Evolutionary conservation across 305 asterid species (phyloP).

Genomic region (Stenogyne calaminthoides): DNA sequence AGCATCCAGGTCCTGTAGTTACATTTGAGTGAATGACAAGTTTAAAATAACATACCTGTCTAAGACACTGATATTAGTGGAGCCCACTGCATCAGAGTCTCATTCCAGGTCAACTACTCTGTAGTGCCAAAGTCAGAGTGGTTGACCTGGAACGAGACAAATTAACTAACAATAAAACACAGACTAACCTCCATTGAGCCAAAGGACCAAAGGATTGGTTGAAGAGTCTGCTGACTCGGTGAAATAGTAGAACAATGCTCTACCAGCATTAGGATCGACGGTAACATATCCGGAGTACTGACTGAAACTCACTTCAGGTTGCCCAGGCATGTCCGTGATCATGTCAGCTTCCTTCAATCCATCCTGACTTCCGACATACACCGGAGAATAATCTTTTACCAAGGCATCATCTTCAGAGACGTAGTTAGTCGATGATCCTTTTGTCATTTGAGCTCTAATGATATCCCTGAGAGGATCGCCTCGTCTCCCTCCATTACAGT

Average conservation of each 20-base stretch:
- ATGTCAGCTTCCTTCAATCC: constrained; percentile 48
- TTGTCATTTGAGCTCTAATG: not conserved
- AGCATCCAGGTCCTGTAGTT: constrained; percentile 43
- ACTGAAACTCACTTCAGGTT: constrained; percentile 46
- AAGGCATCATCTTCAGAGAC: not conserved
- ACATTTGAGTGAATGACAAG: no score
- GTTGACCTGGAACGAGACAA: no score
- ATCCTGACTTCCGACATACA: constrained; percentile 33
- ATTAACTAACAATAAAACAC: no score
- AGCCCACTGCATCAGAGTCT: no score
- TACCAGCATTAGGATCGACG: constrained; percentile 47
- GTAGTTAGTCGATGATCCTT: not conserved
- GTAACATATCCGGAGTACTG: constrained; percentile 68
- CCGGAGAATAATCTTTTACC: constrained; percentile 19
- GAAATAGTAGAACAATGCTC: constrained; percentile 63
- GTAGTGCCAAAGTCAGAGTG: no score
- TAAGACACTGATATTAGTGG: no score
- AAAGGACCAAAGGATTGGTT: constrained; percentile 60
- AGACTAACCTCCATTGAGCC: constrained; percentile 70
- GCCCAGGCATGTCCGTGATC: constrained; percentile 51
- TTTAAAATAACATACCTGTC: no score
- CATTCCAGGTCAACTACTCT: no score
- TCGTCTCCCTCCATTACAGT: not conserved
- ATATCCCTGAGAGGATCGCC: not conserved
- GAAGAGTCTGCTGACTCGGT: constrained; percentile 46